Base-by-base conservation (phyloP, 148 eudicot genomes). In the Fagopyrum tataricum region DNA sequence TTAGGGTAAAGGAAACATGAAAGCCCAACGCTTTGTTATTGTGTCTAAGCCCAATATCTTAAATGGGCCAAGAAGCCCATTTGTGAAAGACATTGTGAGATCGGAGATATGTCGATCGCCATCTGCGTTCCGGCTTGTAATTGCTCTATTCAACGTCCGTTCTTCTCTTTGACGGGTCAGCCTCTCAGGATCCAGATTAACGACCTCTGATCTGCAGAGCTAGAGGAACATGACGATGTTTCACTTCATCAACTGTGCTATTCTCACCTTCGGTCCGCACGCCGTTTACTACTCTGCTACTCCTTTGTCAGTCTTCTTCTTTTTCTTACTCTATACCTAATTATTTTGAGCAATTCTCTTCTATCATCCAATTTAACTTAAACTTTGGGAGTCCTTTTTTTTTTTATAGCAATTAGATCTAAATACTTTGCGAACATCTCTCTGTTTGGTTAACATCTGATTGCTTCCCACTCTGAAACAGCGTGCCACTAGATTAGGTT, bases 171-270 rank as follows among this genome's bases (percentile, higher is more conserved):
- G 37, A 64, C n/a, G 69, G n/a, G 62, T 74, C 41, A 46, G 73
- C 64, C 64, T 69, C 44, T 74, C 40, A 44, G 64, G 62, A 46
- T 61, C 37, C 74, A 37, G 46, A 47, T 37, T 37, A 47, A 71
- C 39, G 20, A 61, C 4, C 74, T 31, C 10, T 42, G 55, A 21
- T 39, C 24, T 61, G 13, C 43, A 69, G 66, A 58, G 51, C 42
- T 17, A 71, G 78, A 73, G 59, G 58, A 79, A 58, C 18, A 94
- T 94, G 98, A 91, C 98, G 83, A 73, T 94, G 79, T 94, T 94
- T 67, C 98, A 94, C 85, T 94, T 94, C 89, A 82, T 94, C 84
- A 94, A 94, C 74, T 94, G 98, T 75, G 98, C 98, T 12, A 94
- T 94, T 56, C 78, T 94, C 37, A 91, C 98, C 2, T 94, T 94